Evolutionary conservation across 441 rosid genomes (phyloP), one percentile per base, ranked within the genome.

Genomic region (Arabidopsis hybrid): DNA sequence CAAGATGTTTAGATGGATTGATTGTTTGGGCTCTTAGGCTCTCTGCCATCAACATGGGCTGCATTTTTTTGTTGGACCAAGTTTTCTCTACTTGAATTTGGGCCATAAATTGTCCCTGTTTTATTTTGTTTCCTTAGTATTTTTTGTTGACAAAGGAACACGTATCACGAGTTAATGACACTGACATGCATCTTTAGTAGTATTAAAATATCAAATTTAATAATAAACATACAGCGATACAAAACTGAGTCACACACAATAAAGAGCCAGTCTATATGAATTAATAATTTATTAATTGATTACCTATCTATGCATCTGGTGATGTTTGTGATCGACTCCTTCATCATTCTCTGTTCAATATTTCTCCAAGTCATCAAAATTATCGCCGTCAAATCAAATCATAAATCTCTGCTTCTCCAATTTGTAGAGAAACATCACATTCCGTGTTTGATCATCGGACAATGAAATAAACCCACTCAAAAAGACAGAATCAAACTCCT

Each of bases 271-370:
- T 72, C 76, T 40, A 39, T 39, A 39, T 57, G 31, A 56, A 51
- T 5, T 47, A 36, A 50, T n/a, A 36, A 16, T 57, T 29, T 0
- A 42, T 65, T 17, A 14, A 53, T 63, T 21, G 42, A 7, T 38
- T 49, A 67, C 7, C 50, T 10, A 16, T 21, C 26, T 21, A 21
- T 21, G 26, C 26, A 21, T 21, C 26, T 21, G 26, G 26, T 21
- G 26, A 70, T 47, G 55, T 65, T 76, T 67, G 56, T 77, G 68
- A 39, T 77, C 76, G 18, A 71, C 65, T 69, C 69, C 75, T 32
- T 63, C 43, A 7, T 21, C 26, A 21, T 69, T 51, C 59, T 64
- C 50, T 71, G 71, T 16, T 42, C 72, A 42, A 51, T 59, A 70
- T 70, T 60, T 71, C 50, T 40, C 72, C 72, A 77, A 71, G 17